Evolutionary conservation across 2,329 filamentous ascomycete genomes (phyloP).

Genomic region (Fusarium nurragi): DNA sequence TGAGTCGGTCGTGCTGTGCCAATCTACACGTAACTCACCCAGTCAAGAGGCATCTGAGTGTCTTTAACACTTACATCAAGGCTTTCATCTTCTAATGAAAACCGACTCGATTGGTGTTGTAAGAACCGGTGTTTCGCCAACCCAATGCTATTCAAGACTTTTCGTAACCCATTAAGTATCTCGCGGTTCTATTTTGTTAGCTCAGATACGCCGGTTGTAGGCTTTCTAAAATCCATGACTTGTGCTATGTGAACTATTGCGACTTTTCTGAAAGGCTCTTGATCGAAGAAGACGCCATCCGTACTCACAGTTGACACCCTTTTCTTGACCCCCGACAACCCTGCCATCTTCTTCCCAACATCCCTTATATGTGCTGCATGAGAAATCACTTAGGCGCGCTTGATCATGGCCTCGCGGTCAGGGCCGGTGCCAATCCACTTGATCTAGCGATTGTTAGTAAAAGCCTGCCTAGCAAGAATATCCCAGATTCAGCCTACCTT

Average conservation of each 20-base stretch:
- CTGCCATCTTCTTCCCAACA: neutral
- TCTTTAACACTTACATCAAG: neutral
- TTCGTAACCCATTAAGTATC: neutral
- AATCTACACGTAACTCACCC: too few species aligned
- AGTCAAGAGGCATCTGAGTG: too few species aligned
- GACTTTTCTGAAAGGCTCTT: neutral
- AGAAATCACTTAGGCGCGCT: neutral
- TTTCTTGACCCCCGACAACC: neutral
- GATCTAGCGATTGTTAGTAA: slow-evolving; percentile 5
- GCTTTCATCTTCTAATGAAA: neutral
- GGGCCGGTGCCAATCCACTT: slow-evolving; percentile 36
- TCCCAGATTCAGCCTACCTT: neutral
- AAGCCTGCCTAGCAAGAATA: neutral
- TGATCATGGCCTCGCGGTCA: slow-evolving; percentile 32
- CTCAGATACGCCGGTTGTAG: slow-evolving; percentile 1
- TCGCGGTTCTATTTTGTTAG: slow-evolving; percentile 3
- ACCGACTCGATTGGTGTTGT: neutral
- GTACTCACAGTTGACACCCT: neutral
- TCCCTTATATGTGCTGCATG: neutral
- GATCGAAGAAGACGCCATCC: neutral
- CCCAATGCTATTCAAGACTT: neutral
- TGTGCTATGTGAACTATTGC: neutral
- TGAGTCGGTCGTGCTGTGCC: too few species aligned
- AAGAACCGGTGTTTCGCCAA: neutral
- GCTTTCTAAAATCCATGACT: slow-evolving; percentile 1